Base-by-base conservation (phyloP, 306 rosid species). In the Carpinus viminea region DNA sequence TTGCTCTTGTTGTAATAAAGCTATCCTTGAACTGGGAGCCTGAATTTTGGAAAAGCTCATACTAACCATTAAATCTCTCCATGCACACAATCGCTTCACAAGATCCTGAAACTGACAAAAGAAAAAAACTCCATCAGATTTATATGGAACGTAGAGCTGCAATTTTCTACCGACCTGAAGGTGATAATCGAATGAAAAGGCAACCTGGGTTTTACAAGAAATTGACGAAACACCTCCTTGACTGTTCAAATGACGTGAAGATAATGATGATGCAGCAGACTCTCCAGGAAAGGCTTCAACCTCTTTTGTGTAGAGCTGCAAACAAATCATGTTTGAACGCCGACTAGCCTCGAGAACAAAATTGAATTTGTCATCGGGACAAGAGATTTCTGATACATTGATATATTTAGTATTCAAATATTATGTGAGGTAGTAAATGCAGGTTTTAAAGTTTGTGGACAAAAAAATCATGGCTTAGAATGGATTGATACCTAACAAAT, bases 61-160 rank as follows among this genome's bases (percentile, higher is more conserved):
- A 89, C 98, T 91, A 8, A 95, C 98, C 98, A 91, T 90, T 70
- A 92, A 50, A 85, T 92, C 98, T 89, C 98, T 90, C 98, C 98
- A 95, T 18, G 91, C 78, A 74, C 97, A 92, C 43, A 95, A 75
- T 69, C 81, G 90, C 89, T 90, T 86, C 85, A 92, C 88, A 21
- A 74, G 73, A 80, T 81, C 85, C 89, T 85, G 95, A 88, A 92
- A 87, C 87, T 83, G 84, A 57, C 76, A 59, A 38, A 48, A 81
- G 12, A 80, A 75, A 36, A 76, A 12, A 59, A 26, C 2, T 43
- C 54, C 62, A 47, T 87, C 50, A 86, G 45, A 46, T 55, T 62
- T 50, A 45, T 47, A 68, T 28, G 3, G 34, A 74, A 68, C 70
- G 75, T 55, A 50, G 54, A 43, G 26, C 36, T 59, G 47, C 57